A percentile compares a stretch with the other conserved stretches of the same genome.
These are phyloP conservation scores for Aspergillus ochraceus DNA, from an alignment of 2,329 filamentous ascomycete species.

Conservation along the genomic window DNA sequence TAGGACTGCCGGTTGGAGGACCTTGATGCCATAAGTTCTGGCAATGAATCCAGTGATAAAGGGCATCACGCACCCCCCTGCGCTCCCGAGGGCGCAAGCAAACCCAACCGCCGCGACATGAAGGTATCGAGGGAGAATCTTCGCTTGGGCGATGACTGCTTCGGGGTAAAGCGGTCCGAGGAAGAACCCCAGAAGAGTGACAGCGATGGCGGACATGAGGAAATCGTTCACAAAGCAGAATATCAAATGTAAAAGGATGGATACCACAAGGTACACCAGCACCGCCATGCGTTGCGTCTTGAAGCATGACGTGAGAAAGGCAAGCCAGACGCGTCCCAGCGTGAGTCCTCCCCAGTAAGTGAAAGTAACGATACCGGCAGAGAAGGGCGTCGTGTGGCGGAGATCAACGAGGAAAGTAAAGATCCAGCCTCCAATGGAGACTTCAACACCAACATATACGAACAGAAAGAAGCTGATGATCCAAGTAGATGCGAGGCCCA, in stretches of 20 bases:
- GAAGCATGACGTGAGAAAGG: slow-evolving; percentile 69
- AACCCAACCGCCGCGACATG: slow-evolving; percentile 77
- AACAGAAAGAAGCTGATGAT: slow-evolving; percentile 67
- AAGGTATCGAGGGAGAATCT: slow-evolving; percentile 67
- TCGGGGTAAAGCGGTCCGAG: slow-evolving; percentile 75
- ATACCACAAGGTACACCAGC: slow-evolving; percentile 60
- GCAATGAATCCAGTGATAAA: slow-evolving; percentile 43
- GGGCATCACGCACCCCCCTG: slow-evolving; percentile 55
- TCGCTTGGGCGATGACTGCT: slow-evolving; percentile 68
- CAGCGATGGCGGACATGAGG: slow-evolving; percentile 68
- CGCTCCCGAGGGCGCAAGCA: slow-evolving; percentile 70
- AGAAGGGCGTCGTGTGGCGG: slow-evolving; percentile 63
- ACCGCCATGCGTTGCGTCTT: slow-evolving; percentile 65
- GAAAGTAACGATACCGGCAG: slow-evolving; percentile 68
- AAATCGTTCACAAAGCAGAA: slow-evolving; percentile 80
- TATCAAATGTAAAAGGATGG: slow-evolving; percentile 65
- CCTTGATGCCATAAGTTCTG: slow-evolving; percentile 52
- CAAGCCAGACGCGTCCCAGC: slow-evolving; percentile 66
- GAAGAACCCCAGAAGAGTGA: slow-evolving; percentile 72
- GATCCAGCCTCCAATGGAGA: slow-evolving; percentile 69
- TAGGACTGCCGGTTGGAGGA: slow-evolving; percentile 58
- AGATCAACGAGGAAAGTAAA: slow-evolving; percentile 75
- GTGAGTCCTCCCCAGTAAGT: slow-evolving; percentile 81
- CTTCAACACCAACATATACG: slow-evolving; percentile 71
- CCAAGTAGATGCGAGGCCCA: slow-evolving; percentile 58